Conservation (phyloP, 768 basidiomycete species). For the Lactarius pseudohatsudake region DNA sequence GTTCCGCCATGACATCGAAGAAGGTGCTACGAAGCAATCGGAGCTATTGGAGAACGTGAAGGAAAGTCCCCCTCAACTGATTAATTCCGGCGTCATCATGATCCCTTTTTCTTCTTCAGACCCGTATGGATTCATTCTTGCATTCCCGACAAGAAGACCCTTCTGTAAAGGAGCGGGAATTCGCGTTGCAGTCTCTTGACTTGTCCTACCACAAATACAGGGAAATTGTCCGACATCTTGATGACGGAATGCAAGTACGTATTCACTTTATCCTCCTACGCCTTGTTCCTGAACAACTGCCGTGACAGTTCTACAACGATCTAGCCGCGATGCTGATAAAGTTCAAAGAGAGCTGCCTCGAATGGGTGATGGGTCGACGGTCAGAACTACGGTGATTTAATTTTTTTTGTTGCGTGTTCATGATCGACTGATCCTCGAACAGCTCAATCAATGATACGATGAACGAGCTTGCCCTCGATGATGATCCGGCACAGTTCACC, state of each 20-base stretch:
- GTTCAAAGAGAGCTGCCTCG: conserved; percentile 73
- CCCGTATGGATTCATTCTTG: conserved; percentile 70
- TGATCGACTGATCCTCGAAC: conserved; percentile 1
- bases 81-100: background rate
- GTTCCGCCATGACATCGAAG: conserved; percentile 54
- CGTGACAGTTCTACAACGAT: conserved; percentile 84
- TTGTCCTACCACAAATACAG: conserved; percentile 83
- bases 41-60: conserved; percentile 64
- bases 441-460: conserved; percentile 46
- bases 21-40: conserved; percentile 59
- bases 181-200: conserved; percentile 79
- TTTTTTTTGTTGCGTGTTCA: background rate
- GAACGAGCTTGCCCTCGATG: conserved; percentile 39
- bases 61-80: conserved; percentile 43
- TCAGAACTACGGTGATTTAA: conserved; percentile 66
- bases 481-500: conserved; percentile 5
- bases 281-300: background rate
- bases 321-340: conserved; percentile 67
- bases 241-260: conserved; percentile 81
- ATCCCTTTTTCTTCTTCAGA: conserved; percentile 38
- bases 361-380: conserved; percentile 70
- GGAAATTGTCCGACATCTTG: conserved; percentile 80
- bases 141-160: conserved; percentile 77
- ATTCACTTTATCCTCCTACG: background rate
- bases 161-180: conserved; percentile 74